These are phyloP conservation scores for Eucalyptus microcorys DNA, from an alignment of 345 rosid genomes.

Conservation along the genomic window DNA sequence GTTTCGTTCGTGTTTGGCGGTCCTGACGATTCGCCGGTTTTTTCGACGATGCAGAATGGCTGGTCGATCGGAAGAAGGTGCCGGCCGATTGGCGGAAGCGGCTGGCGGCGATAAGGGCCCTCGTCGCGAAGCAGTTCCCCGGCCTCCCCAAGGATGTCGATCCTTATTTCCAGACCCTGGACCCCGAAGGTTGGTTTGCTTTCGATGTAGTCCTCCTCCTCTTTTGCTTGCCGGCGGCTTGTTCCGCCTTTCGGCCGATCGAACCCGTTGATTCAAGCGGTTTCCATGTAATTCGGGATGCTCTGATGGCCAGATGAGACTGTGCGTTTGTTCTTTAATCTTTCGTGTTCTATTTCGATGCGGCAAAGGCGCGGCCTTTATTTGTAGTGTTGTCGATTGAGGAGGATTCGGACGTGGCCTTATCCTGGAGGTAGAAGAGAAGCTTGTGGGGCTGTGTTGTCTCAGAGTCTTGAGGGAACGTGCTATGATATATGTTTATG, in stretches of 20 bases:
- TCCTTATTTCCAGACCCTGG: slow-evolving; percentile 72
- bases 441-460: background rate
- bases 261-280: background rate
- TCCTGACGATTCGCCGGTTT: background rate
- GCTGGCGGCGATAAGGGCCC: slow-evolving; percentile 54
- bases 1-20: background rate
- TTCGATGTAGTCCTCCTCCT: background rate
- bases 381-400: background rate
- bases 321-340: background rate
- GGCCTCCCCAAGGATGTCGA: slow-evolving; percentile 68
- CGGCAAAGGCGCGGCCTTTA: background rate
- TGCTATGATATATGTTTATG: background rate
- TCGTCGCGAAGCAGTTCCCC: slow-evolving; percentile 60
- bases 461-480: background rate
- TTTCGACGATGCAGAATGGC: slow-evolving; percentile 48
- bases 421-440: background rate
- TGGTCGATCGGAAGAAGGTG: slow-evolving; percentile 91
- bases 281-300: background rate
- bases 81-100: slow-evolving; percentile 92
- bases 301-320: accelerated
- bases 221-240: background rate
- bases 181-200: slow-evolving; percentile 45
- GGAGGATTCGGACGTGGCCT: background rate
- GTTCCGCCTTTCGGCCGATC: accelerated
- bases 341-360: background rate